phyloP scores from a whole-genome alignment of 352 stramenopile species.

The Phytopythium cucurbitacearum region DNA sequence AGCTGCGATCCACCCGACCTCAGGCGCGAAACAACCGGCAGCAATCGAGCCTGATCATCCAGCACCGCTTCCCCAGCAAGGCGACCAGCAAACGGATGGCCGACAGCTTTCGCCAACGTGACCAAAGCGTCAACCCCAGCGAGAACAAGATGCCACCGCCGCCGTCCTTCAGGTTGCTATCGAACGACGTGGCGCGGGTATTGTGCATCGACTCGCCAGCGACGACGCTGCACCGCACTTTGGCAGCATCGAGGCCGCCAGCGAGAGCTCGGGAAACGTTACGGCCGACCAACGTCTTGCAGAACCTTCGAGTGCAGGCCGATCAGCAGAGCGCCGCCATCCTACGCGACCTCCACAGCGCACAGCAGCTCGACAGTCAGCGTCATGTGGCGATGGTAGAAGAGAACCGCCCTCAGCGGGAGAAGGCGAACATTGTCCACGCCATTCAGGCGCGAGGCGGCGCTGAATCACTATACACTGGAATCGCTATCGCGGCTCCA shows the following conservation, averaged over 20 bases:
- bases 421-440: not conserved
- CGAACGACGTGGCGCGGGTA: constrained; percentile 4
- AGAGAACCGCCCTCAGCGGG: not conserved
- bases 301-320: constrained; percentile 1
- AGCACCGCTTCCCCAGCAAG: not conserved
- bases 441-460: not conserved
- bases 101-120: not conserved
- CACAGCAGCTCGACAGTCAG: not conserved
- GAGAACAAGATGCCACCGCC: not conserved
- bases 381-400: not conserved
- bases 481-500: not conserved
- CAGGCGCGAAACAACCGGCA: not conserved
- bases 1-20: not conserved
- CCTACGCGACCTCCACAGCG: not conserved
- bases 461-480: constrained; percentile 1
- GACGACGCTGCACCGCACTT: not conserved
- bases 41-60: constrained; percentile 7
- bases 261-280: not conserved
- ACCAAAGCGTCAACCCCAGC: not conserved
- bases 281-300: not conserved
- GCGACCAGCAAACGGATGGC: not conserved
- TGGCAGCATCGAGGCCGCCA: not conserved
- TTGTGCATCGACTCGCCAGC: constrained; percentile 3
- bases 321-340: constrained; percentile 1
- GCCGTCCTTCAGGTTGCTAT: constrained; percentile 3